Percentiles rank a stretch among this genome's conserved stretches.
These are phyloP conservation scores for Coriolopsis trogii DNA, from an alignment of 1,284 basidiomycete genomes.

Conservation along the genomic window DNA sequence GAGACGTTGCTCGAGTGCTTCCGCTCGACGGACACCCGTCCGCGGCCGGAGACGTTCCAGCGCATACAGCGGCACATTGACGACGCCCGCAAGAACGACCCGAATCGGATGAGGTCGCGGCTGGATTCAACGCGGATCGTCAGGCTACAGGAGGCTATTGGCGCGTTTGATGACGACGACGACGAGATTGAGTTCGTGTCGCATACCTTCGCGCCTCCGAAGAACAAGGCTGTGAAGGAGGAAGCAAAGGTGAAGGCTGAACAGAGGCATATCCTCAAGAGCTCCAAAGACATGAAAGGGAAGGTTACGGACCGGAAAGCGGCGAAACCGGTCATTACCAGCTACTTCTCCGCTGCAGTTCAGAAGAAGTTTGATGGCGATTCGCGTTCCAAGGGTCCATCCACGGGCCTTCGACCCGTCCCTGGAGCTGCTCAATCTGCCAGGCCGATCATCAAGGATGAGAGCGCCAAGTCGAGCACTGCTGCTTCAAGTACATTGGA, in stretches of 20 bases:
- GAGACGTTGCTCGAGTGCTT: constrained; percentile 78
- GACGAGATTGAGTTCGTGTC: constrained; percentile 44
- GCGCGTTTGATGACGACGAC: constrained; percentile 62
- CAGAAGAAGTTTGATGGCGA: constrained; percentile 32
- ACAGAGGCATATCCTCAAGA: constrained; percentile 14
- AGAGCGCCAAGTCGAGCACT: constrained; percentile 8
- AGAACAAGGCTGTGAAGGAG: constrained; percentile 9
- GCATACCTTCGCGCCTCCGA: constrained; percentile 20
- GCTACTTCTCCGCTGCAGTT: constrained; percentile 40
- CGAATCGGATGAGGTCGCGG: constrained; percentile 48
- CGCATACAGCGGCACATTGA: constrained; percentile 65
- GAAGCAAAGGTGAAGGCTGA: constrained; percentile 13
- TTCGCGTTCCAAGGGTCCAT: constrained; percentile 9
- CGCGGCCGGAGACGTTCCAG: constrained; percentile 49
- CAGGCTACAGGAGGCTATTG: constrained; percentile 60
- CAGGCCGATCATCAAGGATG: constrained; percentile 14
- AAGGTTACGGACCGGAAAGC: constrained; percentile 4
- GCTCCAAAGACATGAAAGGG: constrained; percentile 8
- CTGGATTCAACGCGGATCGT: constrained; percentile 60
- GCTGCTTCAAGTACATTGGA: constrained; percentile 22
- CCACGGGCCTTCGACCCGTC: constrained; percentile 1
- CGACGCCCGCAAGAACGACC: constrained; percentile 52
- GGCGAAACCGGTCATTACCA: constrained; percentile 26
- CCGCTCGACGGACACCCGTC: constrained; percentile 53
- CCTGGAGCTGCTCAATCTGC: constrained; percentile 1